Evolutionary conservation across 345 rosid species (phyloP).

Genomic region (Brassica rapa): DNA sequence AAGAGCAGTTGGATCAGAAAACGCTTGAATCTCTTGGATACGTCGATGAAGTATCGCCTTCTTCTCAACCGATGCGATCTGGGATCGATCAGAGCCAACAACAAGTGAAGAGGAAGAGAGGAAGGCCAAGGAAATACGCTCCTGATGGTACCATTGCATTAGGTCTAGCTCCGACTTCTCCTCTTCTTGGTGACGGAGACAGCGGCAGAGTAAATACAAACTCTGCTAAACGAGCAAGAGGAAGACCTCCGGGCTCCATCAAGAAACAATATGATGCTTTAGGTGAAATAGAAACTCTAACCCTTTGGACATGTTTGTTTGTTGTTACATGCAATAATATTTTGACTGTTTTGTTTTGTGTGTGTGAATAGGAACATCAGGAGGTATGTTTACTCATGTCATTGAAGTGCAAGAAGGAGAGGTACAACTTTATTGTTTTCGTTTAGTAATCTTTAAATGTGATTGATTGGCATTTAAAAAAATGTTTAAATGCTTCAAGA

Average conservation of each 20-base stretch:
- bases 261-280: constrained; percentile 60
- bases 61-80: constrained; percentile 52
- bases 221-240: constrained; percentile 64
- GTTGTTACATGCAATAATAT: not conserved
- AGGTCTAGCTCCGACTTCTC: constrained; percentile 60
- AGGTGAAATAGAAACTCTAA: constrained; percentile 43
- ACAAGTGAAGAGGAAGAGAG: constrained; percentile 68
- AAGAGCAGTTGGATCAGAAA: constrained; percentile 25
- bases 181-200: constrained; percentile 37
- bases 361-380: constrained; percentile 23
- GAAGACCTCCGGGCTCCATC: constrained; percentile 88
- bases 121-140: constrained; percentile 86
- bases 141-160: constrained; percentile 85
- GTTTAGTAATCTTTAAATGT: constrained; percentile 1
- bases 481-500: not conserved
- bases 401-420: constrained; percentile 39
- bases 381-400: constrained; percentile 38
- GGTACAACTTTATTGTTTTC: constrained; percentile 20
- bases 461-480: not conserved
- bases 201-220: constrained; percentile 40
- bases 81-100: constrained; percentile 27
- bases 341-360: not conserved
- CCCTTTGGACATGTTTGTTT: not conserved
- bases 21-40: constrained; percentile 46
- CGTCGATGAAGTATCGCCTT: constrained; percentile 59